Evolutionary conservation across 768 basidiomycete genomes (phyloP), one percentile per base, ranked within the genome.

Genomic region (Roridomyces roridus): DNA sequence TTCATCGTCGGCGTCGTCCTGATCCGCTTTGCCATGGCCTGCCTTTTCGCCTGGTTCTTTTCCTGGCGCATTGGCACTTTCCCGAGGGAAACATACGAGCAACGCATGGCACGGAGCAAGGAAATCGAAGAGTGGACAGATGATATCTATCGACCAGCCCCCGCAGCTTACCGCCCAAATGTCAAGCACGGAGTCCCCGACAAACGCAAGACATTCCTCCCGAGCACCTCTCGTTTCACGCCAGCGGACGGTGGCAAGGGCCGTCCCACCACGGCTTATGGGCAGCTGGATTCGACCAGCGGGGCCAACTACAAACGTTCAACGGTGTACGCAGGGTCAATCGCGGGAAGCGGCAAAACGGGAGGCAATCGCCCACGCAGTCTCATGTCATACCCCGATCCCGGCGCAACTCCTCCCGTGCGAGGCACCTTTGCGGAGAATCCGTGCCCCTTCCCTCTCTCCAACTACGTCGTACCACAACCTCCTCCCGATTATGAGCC

Each of bases 1-100:
- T 97, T 98, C 83, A 98, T 99, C 71, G 89, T 96, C 60, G 96
- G 96, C 57, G 96, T 98, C 59, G 96, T 98, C 61, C 82, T 85
- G 50, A 94, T 97, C 71, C 92, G 94, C 31, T 99, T 98, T 76
- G 78, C 84, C 64, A 96, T 98, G 94, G 97, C 97, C 43, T 92
- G 97, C 68, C 80, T 96, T 70, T 99, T 98, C 74, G 83, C 91
- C 23, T 99, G 97, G 97, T 98, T 98, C 83, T 90, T 92, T 72
- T 94, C 91, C n/a, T 94, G 92, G 88, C 87, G 87, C 67, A 80
- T 99, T 37, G 97, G 97, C 44, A 90, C 92, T 62, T 98, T 96
- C 81, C 89, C 91, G 59, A 83, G 85, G 35, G 97, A 99, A 75
- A 93, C 94, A 15, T 94, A 95, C 69, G 88, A 92, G 69, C 85